A percentile compares a stretch with the other conserved stretches of the same genome.
phyloP scores from a whole-genome alignment of 495 filamentous ascomycete genomes.

The Talaromyces wortmannii region DNA sequence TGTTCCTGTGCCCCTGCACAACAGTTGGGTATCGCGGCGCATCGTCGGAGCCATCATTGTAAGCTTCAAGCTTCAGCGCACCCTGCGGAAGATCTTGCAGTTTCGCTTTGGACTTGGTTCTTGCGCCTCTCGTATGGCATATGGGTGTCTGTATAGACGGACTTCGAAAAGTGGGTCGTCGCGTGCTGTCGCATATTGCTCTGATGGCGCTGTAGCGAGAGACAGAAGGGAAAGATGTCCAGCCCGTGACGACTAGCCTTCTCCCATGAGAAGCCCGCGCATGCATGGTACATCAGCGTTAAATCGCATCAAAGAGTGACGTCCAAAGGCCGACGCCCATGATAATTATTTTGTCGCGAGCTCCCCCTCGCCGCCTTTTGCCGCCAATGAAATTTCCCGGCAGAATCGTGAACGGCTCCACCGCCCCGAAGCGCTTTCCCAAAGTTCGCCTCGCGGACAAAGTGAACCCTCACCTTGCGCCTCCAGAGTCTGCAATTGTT shows the following conservation, averaged over 20 bases:
- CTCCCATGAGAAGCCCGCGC: neutral
- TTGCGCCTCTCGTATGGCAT: conserved; percentile 28
- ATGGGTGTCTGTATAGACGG: conserved; percentile 1
- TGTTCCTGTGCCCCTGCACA: conserved; percentile 79
- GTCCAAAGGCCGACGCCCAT: neutral
- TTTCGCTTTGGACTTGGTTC: conserved; percentile 48
- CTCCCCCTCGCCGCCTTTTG: conserved; percentile 19
- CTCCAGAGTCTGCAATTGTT: neutral
- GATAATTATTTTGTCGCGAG: neutral
- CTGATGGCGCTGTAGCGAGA: conserved; percentile 13
- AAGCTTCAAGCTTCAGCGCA: conserved; percentile 37
- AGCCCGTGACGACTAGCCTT: neutral
- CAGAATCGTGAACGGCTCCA: conserved; percentile 9
- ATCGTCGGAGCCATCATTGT: conserved; percentile 37
- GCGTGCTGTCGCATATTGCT: conserved; percentile 28
- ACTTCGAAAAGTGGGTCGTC: conserved; percentile 10
- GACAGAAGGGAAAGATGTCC: neutral
- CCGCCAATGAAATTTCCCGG: conserved; percentile 37
- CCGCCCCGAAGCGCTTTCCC: conserved; percentile 10
- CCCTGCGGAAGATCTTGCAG: conserved; percentile 64
- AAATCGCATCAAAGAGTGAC: neutral
- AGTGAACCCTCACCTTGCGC: conserved; percentile 8
- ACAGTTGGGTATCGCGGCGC: conserved; percentile 74
- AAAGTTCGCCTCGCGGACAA: neutral
- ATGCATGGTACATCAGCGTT: neutral